Evolutionary conservation across 2,329 filamentous ascomycete species (phyloP), one percentile per base, ranked within the genome.

Genomic region (Nothopassalora personata): DNA sequence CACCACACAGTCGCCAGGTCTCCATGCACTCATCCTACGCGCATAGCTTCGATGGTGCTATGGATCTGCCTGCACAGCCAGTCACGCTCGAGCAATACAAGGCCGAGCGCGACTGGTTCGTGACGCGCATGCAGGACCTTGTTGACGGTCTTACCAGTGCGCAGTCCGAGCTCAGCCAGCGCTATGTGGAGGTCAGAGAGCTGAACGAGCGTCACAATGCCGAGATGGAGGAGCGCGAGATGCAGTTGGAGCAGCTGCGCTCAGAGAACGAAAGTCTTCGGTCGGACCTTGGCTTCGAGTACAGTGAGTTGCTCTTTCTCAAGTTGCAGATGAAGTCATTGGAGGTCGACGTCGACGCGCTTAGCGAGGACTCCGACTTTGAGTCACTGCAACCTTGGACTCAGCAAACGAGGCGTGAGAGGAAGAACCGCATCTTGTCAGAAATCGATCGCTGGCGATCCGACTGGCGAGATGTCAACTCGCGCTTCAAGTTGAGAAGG

Each of bases 291-390:
- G 72, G 69, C 30, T 72, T 74, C 62, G 73, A 75, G 54, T 70
- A 75, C 56, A 71, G 68, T 53, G 73, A 75, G 56, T 65, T 76
- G 19, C 66, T 76, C 39, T 75, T 71, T 54, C 60, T 76, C 47
- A 73, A 74, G 64, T 60, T 76, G 33, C 74, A 75, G 60, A 66
- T 76, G 51, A 72, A 73, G 60, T 69, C 70, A 5, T 54, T 76
- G 19, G 73, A 75, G 53, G 63, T 70, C 1, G 70, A 73, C 50
- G 67, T 70, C 8, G 66, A 66, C 28, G 63, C 64, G 36, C 58
- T 65, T 33, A 57, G 57, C 18, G 59, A 59, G 48, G 57, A 61
- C 30, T 63, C 57, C 13, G 54, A 53, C 28, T 59, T 60, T n/a
- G 56, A 58, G n/a, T 60, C 58, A 19, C 55, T 57, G 48, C 46